These are phyloP conservation scores for Backusella macrospora DNA, from an alignment of 192 early-diverging fungal genomes.

Conservation along the genomic window DNA sequence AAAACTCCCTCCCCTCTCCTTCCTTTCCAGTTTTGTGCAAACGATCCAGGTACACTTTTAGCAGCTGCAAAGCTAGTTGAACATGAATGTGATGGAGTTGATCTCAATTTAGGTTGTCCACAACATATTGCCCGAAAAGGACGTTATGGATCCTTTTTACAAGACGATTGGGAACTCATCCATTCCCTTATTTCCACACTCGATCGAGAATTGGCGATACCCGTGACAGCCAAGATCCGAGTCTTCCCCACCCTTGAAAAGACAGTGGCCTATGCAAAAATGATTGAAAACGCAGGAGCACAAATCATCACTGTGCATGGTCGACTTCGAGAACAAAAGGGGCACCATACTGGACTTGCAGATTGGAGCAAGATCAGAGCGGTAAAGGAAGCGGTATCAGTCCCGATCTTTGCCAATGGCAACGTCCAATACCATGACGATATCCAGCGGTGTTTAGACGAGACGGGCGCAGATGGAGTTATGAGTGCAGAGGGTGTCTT, in stretches of 20 bases:
- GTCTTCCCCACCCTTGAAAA: slow-evolving; percentile 88
- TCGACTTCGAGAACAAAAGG: slow-evolving; percentile 94
- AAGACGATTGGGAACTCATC: slow-evolving; percentile 93
- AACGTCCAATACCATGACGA: slow-evolving; percentile 95
- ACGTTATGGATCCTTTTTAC: slow-evolving; percentile 90
- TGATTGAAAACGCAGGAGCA: slow-evolving; percentile 92
- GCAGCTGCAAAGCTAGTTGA: slow-evolving; percentile 82
- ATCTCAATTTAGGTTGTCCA: slow-evolving; percentile 96
- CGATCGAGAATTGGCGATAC: slow-evolving; percentile 80
- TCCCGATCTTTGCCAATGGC: slow-evolving; percentile 98
- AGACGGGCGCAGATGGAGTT: slow-evolving; percentile 91
- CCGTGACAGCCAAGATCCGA: slow-evolving; percentile 96
- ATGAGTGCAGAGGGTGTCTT: slow-evolving; percentile 91
- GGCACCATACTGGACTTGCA: slow-evolving; percentile 93
- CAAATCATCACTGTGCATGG: slow-evolving; percentile 94
- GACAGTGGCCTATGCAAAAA: slow-evolving; percentile 92
- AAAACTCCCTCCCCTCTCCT: too few relatives aligned
- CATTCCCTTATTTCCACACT: slow-evolving; percentile 67
- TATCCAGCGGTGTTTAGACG: slow-evolving; percentile 75
- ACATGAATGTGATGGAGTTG: slow-evolving; percentile 88
- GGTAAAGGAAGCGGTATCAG: slow-evolving; percentile 80
- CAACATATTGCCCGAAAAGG: slow-evolving; percentile 93
- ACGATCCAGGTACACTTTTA: slow-evolving; percentile 85
- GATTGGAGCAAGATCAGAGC: slow-evolving; percentile 92
- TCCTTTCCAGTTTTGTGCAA: slow-evolving; percentile 99